Evolutionary conservation across 2,329 filamentous ascomycete species (phyloP).

Genomic region (Trichoderma sp.): DNA sequence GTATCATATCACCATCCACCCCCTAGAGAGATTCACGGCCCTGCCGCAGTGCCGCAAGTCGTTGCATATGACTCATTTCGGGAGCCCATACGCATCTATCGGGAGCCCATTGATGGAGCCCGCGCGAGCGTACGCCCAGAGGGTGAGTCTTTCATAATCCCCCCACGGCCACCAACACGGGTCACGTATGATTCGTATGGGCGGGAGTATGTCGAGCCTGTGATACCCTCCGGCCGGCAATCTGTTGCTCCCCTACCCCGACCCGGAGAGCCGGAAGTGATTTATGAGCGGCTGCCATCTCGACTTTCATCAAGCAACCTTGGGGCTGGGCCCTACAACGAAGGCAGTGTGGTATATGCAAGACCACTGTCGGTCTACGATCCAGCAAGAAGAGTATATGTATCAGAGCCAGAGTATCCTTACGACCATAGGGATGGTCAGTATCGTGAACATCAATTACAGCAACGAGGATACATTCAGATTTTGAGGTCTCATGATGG

Average conservation of each 20-base stretch:
- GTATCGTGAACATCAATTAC: slow-evolving; percentile 56
- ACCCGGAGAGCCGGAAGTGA: slow-evolving; percentile 50
- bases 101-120: slow-evolving; percentile 41
- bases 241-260: slow-evolving; percentile 50
- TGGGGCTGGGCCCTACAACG: slow-evolving; percentile 45
- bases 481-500: slow-evolving; percentile 43
- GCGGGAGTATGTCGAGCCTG: slow-evolving; percentile 68
- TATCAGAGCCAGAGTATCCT: slow-evolving; percentile 61
- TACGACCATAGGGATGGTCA: slow-evolving; percentile 54
- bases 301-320: slow-evolving; percentile 52
- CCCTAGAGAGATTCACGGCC: slow-evolving; percentile 37
- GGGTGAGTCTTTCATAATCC: slow-evolving; percentile 49
- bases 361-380: slow-evolving; percentile 49
- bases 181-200: slow-evolving; percentile 82
- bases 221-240: slow-evolving; percentile 45
- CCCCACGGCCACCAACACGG: slow-evolving; percentile 54
- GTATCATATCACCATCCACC: slow-evolving; percentile 34
- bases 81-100: slow-evolving; percentile 43
- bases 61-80: slow-evolving; percentile 41
- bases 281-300: slow-evolving; percentile 63
- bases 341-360: slow-evolving; percentile 50
- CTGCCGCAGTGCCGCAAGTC: slow-evolving; percentile 43
- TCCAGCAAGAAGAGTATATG: slow-evolving; percentile 49
- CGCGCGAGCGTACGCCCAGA: slow-evolving; percentile 50
- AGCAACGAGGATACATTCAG: slow-evolving; percentile 49